A percentile compares a stretch with the other conserved stretches of the same genome.
phyloP scores from a whole-genome alignment of 441 rosid genomes.

The Lepidium campestre region DNA sequence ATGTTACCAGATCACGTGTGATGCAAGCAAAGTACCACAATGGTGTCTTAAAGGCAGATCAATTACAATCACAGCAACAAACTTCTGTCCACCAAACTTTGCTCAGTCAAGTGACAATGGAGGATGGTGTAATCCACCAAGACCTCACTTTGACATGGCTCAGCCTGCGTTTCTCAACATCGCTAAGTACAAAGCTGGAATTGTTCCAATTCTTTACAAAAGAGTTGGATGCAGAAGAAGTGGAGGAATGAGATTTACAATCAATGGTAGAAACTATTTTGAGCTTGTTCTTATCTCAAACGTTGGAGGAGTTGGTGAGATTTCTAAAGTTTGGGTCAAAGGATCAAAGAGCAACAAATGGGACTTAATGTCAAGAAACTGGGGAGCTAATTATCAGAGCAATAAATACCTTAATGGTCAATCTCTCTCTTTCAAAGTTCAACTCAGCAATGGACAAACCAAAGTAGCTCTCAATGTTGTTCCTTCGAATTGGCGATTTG shows the following conservation, averaged over 20 bases:
- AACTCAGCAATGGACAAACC: slow-evolving; percentile 39
- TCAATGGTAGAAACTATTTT: slow-evolving; percentile 51
- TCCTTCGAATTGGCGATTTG: slow-evolving; percentile 66
- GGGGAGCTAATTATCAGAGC: slow-evolving; percentile 72
- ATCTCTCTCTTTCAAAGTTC: slow-evolving; percentile 55
- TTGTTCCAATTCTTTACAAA: slow-evolving; percentile 49
- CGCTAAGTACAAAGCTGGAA: slow-evolving; percentile 54
- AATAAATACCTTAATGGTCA: slow-evolving; percentile 54
- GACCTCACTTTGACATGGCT: slow-evolving; percentile 66
- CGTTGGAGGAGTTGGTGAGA: slow-evolving; percentile 63
- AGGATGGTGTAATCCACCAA: slow-evolving; percentile 83
- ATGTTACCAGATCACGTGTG: slow-evolving; percentile 58
- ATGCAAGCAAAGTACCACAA: slow-evolving; percentile 45
- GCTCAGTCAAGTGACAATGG: slow-evolving; percentile 61
- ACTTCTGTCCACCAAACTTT: slow-evolving; percentile 75
- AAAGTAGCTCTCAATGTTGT: slow-evolving; percentile 39
- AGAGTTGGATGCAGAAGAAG: slow-evolving; percentile 51
- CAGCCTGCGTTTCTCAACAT: slow-evolving; percentile 66
- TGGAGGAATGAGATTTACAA: slow-evolving; percentile 62
- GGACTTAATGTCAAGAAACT: slow-evolving; percentile 66
- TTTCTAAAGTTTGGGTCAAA: slow-evolving; percentile 49
- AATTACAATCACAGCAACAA: slow-evolving; percentile 69
- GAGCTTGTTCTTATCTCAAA: slow-evolving; percentile 65
- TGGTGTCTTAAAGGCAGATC: slow-evolving; percentile 59
- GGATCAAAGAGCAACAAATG: slow-evolving; percentile 54